Conservation (phyloP, 2,329 filamentous ascomycete genomes). For the Exophiala xenobiotica region DNA sequence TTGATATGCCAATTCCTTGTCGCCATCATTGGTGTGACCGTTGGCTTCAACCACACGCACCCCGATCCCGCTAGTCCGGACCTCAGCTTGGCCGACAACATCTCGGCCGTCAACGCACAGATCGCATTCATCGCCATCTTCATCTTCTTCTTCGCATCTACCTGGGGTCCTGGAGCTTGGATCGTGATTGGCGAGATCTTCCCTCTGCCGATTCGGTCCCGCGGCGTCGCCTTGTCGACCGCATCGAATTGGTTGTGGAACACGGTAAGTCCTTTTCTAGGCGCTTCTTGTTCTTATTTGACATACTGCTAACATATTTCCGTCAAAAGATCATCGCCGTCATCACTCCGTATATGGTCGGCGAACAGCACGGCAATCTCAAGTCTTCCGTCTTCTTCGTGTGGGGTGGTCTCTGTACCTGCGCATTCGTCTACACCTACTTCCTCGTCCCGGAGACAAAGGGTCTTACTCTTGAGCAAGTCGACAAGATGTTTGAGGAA, state of each 20-base stretch:
- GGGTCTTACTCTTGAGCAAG: constrained; percentile 37
- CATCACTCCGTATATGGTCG: constrained; percentile 30
- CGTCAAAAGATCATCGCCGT: constrained; percentile 62
- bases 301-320: constrained; percentile 22
- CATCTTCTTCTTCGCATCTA: constrained; percentile 89
- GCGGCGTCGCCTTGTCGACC: constrained; percentile 82
- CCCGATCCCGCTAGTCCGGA: constrained; percentile 79
- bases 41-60: constrained; percentile 87
- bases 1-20: constrained; percentile 76
- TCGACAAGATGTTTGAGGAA: constrained; percentile 1
- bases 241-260: constrained; percentile 94
- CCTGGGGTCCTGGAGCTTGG: constrained; percentile 76
- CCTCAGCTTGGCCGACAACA: constrained; percentile 60
- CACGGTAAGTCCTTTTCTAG: constrained; percentile 56
- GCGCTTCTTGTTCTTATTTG: no score
- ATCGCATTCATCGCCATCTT: constrained; percentile 89
- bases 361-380: constrained; percentile 64
- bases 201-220: constrained; percentile 83
- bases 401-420: constrained; percentile 74
- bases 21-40: constrained; percentile 66
- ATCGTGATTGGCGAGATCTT: constrained; percentile 84
- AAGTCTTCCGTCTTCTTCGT: constrained; percentile 76
- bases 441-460: constrained; percentile 74
- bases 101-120: constrained; percentile 57
- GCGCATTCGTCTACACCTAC: constrained; percentile 69